phyloP scores from a whole-genome alignment of 352 stramenopile genomes.

The Globisporangium nodosum region DNA sequence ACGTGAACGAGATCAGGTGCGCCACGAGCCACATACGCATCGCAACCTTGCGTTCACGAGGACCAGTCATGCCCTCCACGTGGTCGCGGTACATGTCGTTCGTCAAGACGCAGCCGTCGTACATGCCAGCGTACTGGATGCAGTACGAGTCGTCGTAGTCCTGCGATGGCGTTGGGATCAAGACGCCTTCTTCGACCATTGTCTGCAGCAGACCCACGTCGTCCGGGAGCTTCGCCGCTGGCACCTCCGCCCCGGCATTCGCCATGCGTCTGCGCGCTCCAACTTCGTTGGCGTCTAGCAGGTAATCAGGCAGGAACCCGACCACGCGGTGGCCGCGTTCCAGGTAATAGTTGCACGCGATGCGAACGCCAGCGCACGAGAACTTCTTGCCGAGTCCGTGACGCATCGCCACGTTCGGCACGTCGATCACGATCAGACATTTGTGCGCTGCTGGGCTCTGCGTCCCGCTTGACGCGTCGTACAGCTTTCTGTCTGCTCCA shows the following conservation, averaged over 20 bases:
- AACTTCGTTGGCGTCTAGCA: slow-evolving; percentile 53
- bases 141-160: slow-evolving; percentile 90
- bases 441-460: slow-evolving; percentile 15
- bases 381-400: slow-evolving; percentile 73
- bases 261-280: slow-evolving; percentile 22
- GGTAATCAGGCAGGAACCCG: slow-evolving; percentile 82
- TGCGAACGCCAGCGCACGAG: slow-evolving; percentile 63
- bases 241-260: slow-evolving; percentile 21
- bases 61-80: slow-evolving; percentile 56
- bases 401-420: slow-evolving; percentile 77
- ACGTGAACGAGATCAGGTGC: slow-evolving; percentile 86
- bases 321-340: slow-evolving; percentile 67
- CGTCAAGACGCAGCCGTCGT: slow-evolving; percentile 79
- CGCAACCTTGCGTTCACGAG: slow-evolving; percentile 48
- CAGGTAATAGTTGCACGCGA: slow-evolving; percentile 72
- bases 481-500: slow-evolving; percentile 21
- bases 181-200: slow-evolving; percentile 62
- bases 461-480: slow-evolving; percentile 17
- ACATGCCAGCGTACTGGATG: slow-evolving; percentile 80
- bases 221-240: slow-evolving; percentile 59
- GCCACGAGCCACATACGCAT: slow-evolving; percentile 59
- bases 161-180: slow-evolving; percentile 77
- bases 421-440: slow-evolving; percentile 62
- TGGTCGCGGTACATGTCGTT: slow-evolving; percentile 88
- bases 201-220: slow-evolving; percentile 59